Evolutionary conservation across 2,329 filamentous ascomycete genomes (phyloP), one percentile per base, ranked within the genome.

Genomic region (Teratosphaeria nubilosa): DNA sequence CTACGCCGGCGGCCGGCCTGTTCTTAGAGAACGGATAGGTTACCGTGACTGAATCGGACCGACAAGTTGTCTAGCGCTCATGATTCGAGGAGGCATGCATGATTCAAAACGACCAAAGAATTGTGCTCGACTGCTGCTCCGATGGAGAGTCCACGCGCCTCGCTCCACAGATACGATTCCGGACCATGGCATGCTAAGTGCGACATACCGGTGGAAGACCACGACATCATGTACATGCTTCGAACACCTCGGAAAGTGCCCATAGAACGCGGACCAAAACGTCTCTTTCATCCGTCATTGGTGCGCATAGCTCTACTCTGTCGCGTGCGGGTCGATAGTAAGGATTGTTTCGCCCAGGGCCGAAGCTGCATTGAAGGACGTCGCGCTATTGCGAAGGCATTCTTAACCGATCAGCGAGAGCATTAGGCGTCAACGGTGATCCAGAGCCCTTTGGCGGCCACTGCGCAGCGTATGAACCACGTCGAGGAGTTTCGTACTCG

Each of bases 321-420:
- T 34, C 32, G 32, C 2, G 14, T 34, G 32, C 32, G 32, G 32
- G 14, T 34, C 14, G 32, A 14, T 34, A 34, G 32, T 34, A 34
- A 7, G 32, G 14, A 14, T 16, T 45, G 16, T 16, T 20, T n/a
- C 6, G 13, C n/a, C 37, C 13, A 20, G 37, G 16, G 37, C 37
- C 16, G 37, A 45, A 5, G 37, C 37, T 45, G 37, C 37, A 6
- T 45, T 20, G 37, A 45, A 45, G 37, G 37, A 16, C n/a, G 16
- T 31, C 25, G 25, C 5, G 11, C 5, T 7, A n/a, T 10, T 13
- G 25, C 41, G 53, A 58, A 16, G 53, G 56, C 24, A 58, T 56
- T 31, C 48, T 7, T 53, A 54, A 60, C 25, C 34, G 56, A 51
- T 60, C 54, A 2, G 24, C 24, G n/a, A 52, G 7, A 52, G 22